These are phyloP conservation scores for Auxenochlorella pyrenoidosa DNA, from an alignment of 139 green algal species.

Conservation along the genomic window DNA sequence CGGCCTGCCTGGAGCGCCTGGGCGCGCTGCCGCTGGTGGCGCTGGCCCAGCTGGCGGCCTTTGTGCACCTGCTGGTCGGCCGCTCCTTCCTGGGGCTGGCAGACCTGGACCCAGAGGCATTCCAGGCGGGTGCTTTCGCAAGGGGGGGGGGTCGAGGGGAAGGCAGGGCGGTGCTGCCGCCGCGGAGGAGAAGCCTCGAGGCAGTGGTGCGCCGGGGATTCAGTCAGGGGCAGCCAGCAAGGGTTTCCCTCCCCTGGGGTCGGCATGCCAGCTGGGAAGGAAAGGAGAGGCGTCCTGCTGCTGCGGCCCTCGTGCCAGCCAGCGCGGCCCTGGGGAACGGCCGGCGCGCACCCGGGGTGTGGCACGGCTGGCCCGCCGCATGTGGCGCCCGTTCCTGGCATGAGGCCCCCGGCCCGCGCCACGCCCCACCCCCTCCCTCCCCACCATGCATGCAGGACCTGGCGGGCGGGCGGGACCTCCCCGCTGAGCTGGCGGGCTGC, in stretches of 20 bases:
- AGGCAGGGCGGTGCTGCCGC: background rate
- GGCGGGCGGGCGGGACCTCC: background rate
- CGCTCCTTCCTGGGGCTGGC: background rate
- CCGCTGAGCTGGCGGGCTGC: background rate
- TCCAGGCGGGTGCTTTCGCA: background rate
- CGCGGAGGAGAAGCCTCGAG: background rate
- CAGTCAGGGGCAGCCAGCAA: no score
- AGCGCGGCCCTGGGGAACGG: no score
- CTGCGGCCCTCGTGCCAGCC: no score
- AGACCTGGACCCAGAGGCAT: conserved; percentile 9
- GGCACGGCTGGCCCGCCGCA: no score
- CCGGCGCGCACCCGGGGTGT: no score
- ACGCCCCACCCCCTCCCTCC: background rate
- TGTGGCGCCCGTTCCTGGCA: no score
- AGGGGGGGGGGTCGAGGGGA: background rate
- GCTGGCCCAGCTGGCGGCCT: conserved; percentile 7
- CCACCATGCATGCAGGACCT: background rate
- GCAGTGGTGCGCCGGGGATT: background rate
- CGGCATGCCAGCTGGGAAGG: no score
- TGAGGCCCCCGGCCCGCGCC: no score
- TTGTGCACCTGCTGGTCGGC: background rate
- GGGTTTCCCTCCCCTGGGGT: no score
- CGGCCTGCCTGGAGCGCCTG: background rate
- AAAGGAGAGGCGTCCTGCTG: no score
- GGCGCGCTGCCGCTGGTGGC: conserved; percentile 14